Evolutionary conservation across 1,139 yeast genomes (phyloP).

Genomic region (Pichia sp.): DNA sequence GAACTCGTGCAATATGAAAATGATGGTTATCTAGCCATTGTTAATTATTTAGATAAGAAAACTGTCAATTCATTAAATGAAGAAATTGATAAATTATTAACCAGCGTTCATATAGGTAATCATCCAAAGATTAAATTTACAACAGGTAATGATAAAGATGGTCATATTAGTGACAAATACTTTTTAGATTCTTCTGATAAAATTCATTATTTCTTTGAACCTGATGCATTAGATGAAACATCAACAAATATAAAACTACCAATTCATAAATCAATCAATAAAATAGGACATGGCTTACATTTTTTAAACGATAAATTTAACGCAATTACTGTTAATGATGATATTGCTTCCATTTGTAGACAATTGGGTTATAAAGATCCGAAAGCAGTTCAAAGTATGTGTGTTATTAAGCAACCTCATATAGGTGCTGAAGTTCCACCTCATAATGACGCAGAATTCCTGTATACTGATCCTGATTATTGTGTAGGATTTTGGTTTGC

Average conservation of each 20-base stretch:
- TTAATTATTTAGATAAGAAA: constrained; percentile 42
- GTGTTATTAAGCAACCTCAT: constrained; percentile 72
- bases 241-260: constrained; percentile 37
- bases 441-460: constrained; percentile 71
- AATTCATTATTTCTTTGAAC: constrained; percentile 64
- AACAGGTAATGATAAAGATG: constrained; percentile 42
- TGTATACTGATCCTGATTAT: constrained; percentile 64
- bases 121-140: constrained; percentile 73
- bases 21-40: constrained; percentile 62
- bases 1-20: constrained; percentile 42
- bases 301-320: constrained; percentile 44
- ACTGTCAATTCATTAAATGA: constrained; percentile 37
- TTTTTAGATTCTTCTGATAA: constrained; percentile 67
- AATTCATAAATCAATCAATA: constrained; percentile 57
- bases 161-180: constrained; percentile 68
- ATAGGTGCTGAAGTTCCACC: constrained; percentile 74
- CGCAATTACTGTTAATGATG: constrained; percentile 44
- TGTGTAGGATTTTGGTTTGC: constrained; percentile 85
- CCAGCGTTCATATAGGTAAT: constrained; percentile 43
- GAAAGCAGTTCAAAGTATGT: constrained; percentile 70
- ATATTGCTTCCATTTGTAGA: constrained; percentile 47
- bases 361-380: constrained; percentile 57
- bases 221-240: constrained; percentile 41
- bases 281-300: constrained; percentile 77
- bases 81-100: constrained; percentile 42